Percentiles rank a stretch among this genome's conserved stretches.
Conservation (phyloP, 805 yeast species). For the Metschnikowia drakensbergensis region DNA sequence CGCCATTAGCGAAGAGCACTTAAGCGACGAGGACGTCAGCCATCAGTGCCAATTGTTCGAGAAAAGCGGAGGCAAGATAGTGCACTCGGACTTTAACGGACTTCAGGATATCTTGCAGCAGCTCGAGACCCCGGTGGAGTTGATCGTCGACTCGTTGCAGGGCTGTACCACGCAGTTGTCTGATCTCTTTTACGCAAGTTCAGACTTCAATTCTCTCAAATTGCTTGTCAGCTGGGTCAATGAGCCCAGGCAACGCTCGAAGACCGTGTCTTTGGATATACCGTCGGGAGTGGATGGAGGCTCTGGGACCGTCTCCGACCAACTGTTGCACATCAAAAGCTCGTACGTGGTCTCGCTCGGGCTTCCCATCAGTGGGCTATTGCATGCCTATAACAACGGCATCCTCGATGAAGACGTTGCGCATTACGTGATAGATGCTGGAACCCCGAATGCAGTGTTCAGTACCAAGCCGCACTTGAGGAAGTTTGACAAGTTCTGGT, state of each 20-base stretch:
- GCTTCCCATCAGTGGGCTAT: conserved; percentile 62
- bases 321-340: conserved; percentile 38
- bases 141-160: conserved; percentile 78
- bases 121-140: conserved; percentile 70
- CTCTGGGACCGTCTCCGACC: conserved; percentile 51
- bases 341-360: conserved; percentile 68
- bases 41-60: conserved; percentile 55
- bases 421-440: conserved; percentile 66
- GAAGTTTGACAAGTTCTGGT: conserved; percentile 46
- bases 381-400: conserved; percentile 58
- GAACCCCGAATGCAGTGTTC: conserved; percentile 60
- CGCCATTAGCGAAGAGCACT: conserved; percentile 29
- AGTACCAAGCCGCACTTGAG: conserved; percentile 37
- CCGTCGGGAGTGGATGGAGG: conserved; percentile 85
- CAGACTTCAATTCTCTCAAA: conserved; percentile 37
- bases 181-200: conserved; percentile 44
- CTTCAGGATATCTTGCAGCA: conserved; percentile 39
- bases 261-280: conserved; percentile 66
- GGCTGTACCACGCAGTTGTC: conserved; percentile 71
- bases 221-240: conserved; percentile 68
- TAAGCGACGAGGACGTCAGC: conserved; percentile 41
- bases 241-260: conserved; percentile 35
- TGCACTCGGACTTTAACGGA: conserved; percentile 31
- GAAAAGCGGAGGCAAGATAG: conserved; percentile 63
- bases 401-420: conserved; percentile 37